A percentile compares a stretch with the other conserved stretches of the same genome.
Evolutionary conservation across 2,329 filamentous ascomycete species (phyloP).

Genomic region (Xylariaceae sp.): DNA sequence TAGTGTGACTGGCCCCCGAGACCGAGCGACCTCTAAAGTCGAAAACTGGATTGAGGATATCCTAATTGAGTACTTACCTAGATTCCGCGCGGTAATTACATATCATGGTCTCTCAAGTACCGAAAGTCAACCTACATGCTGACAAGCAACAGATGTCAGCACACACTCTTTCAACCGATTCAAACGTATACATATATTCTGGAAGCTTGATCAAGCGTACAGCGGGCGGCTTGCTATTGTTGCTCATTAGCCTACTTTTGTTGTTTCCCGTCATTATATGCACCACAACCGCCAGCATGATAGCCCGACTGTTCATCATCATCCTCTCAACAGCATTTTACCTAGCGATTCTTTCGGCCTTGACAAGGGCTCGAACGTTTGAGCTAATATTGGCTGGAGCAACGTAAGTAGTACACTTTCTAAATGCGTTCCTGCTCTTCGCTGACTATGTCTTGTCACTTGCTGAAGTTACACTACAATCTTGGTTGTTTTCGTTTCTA

Average conservation of each 20-base stretch:
- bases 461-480: neutral
- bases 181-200: constrained; percentile 8
- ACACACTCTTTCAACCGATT: constrained; percentile 1
- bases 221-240: constrained; percentile 2
- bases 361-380: constrained; percentile 4
- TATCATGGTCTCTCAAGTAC: neutral
- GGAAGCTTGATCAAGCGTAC: neutral
- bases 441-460: neutral
- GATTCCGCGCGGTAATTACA: neutral
- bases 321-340: constrained; percentile 5
- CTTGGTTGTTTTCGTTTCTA: constrained; percentile 3
- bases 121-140: too few species aligned
- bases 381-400: constrained; percentile 11
- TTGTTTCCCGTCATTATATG: constrained; percentile 9
- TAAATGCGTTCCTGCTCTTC: too few species aligned
- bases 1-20: neutral
- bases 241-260: constrained; percentile 4
- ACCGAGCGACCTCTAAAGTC: constrained; percentile 2
- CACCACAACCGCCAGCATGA: neutral
- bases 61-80: neutral
- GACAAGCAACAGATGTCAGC: neutral
- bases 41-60: constrained; percentile 10
- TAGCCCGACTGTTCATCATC: constrained; percentile 3
- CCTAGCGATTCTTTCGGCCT: constrained; percentile 4
- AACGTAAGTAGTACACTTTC: constrained; percentile 9